phyloP scores from a whole-genome alignment of 2,329 filamentous ascomycete species.

The Onygenales sp. region DNA sequence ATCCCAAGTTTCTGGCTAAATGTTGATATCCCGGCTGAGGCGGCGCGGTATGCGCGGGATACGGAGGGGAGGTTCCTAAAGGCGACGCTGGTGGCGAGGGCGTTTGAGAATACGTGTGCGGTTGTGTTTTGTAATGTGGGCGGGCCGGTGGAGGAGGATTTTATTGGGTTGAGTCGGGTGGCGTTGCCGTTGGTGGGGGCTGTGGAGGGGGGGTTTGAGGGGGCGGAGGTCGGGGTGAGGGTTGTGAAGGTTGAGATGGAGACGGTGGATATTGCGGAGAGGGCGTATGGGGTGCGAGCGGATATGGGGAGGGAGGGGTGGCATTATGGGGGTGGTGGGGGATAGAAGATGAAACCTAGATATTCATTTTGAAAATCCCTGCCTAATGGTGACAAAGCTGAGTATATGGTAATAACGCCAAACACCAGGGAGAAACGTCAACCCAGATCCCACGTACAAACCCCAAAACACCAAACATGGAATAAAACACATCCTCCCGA shows the following conservation, averaged over 20 bases:
- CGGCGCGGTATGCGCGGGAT: slow-evolving; percentile 37
- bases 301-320: not conserved
- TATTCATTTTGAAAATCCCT: too few relatives aligned
- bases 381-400: too few relatives aligned
- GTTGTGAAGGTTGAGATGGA: slow-evolving; percentile 45
- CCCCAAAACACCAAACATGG: too few relatives aligned
- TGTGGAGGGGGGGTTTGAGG: slow-evolving; percentile 36
- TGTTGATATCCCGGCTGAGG: slow-evolving; percentile 37
- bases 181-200: slow-evolving; percentile 42
- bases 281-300: not conserved
- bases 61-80: slow-evolving; percentile 44
- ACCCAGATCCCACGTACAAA: too few relatives aligned
- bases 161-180: slow-evolving; percentile 44
- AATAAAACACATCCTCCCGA: too few relatives aligned
- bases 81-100: slow-evolving; percentile 39
- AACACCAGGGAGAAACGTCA: too few relatives aligned
- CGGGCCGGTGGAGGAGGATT: slow-evolving; percentile 41
- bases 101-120: slow-evolving; percentile 49
- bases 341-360: too few relatives aligned
- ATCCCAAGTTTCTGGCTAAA: slow-evolving; percentile 44
- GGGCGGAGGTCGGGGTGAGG: slow-evolving; percentile 21
- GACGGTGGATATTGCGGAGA: slow-evolving; percentile 37
- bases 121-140: slow-evolving; percentile 49
- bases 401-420: too few relatives aligned
- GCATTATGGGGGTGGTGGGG: not conserved